Percentiles rank a stretch among this genome's conserved stretches.
Conservation (phyloP, 2,329 filamentous ascomycete genomes). For the Gnomoniopsis smithogilvyi region DNA sequence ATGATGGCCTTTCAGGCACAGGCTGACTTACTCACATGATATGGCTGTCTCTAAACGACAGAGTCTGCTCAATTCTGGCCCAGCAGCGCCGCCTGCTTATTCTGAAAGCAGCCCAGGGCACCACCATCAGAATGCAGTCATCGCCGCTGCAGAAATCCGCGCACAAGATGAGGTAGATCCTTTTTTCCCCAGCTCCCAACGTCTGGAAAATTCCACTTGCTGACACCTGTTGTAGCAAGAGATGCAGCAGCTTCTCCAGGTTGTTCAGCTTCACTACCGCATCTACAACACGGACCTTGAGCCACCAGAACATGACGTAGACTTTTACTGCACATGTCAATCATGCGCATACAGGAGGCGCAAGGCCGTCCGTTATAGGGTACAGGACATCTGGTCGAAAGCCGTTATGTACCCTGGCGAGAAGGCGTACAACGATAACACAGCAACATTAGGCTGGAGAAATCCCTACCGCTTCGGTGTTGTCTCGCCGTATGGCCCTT, state of each 20-base stretch:
- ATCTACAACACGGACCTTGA: slow-evolving; percentile 46
- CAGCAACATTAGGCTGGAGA: slow-evolving; percentile 4
- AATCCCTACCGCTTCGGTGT: not conserved
- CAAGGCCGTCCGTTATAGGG: slow-evolving; percentile 32
- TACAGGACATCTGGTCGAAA: slow-evolving; percentile 39
- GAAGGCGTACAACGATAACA: slow-evolving; percentile 30
- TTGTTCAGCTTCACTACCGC: slow-evolving; percentile 33
- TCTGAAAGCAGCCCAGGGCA: not conserved
- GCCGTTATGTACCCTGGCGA: slow-evolving; percentile 45
- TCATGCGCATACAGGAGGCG: slow-evolving; percentile 36
- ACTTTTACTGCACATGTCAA: slow-evolving; percentile 35
- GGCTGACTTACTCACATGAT: too few species aligned
- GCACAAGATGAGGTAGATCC: slow-evolving; percentile 34
- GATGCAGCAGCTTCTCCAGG: slow-evolving; percentile 39
- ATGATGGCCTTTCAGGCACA: too few species aligned
- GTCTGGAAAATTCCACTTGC: not conserved
- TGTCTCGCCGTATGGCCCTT: not conserved
- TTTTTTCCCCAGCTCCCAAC: not conserved
- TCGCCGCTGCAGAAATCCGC: slow-evolving; percentile 33
- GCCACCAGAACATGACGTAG: slow-evolving; percentile 39
- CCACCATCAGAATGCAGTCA: slow-evolving; percentile 35
- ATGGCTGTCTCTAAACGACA: too few species aligned
- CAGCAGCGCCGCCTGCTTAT: not conserved
- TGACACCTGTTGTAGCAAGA: slow-evolving; percentile 30
- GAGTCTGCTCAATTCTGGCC: not conserved